phyloP scores from a whole-genome alignment of 2,329 filamentous ascomycete genomes.

The Bipolaris zeicola region DNA sequence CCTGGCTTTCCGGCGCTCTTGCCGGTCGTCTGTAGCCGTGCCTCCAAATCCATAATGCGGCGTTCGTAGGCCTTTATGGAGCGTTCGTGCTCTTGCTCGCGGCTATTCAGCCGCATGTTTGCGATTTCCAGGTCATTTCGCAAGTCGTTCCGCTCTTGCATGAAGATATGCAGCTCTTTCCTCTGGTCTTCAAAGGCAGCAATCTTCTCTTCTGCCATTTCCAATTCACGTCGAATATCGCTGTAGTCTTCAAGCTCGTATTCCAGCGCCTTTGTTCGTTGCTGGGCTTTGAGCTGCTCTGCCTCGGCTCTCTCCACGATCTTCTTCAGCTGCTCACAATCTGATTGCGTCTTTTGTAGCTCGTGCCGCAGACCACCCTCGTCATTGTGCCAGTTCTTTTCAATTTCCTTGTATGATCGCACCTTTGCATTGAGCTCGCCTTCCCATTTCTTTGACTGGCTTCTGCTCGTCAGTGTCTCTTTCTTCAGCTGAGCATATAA shows the following conservation, averaged over 20 bases:
- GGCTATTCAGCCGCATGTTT: slow-evolving; percentile 61
- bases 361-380: slow-evolving; percentile 63
- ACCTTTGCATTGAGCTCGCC: slow-evolving; percentile 71
- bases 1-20: slow-evolving; percentile 35
- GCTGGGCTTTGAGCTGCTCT: slow-evolving; percentile 61
- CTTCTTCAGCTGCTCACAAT: slow-evolving; percentile 68
- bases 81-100: slow-evolving; percentile 58
- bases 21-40: slow-evolving; percentile 34
- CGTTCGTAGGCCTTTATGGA: slow-evolving; percentile 55
- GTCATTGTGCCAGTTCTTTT: slow-evolving; percentile 67
- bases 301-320: slow-evolving; percentile 73
- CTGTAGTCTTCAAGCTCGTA: slow-evolving; percentile 69
- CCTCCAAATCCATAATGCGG: slow-evolving; percentile 55
- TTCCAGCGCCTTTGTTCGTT: slow-evolving; percentile 61
- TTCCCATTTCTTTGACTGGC: slow-evolving; percentile 79
- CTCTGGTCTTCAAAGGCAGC: slow-evolving; percentile 36
- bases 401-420: slow-evolving; percentile 69
- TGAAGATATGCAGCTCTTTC: slow-evolving; percentile 57
- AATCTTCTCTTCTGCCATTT: slow-evolving; percentile 42
- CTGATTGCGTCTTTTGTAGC: slow-evolving; percentile 62
- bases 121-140: slow-evolving; percentile 65
- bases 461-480: slow-evolving; percentile 73
- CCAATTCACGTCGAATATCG: slow-evolving; percentile 39
- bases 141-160: slow-evolving; percentile 64
- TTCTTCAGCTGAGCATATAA: slow-evolving; percentile 71